A percentile compares a stretch with the other conserved stretches of the same genome.
Conservation (phyloP, 257 asterid species). For the Gardenia jasminoides region DNA sequence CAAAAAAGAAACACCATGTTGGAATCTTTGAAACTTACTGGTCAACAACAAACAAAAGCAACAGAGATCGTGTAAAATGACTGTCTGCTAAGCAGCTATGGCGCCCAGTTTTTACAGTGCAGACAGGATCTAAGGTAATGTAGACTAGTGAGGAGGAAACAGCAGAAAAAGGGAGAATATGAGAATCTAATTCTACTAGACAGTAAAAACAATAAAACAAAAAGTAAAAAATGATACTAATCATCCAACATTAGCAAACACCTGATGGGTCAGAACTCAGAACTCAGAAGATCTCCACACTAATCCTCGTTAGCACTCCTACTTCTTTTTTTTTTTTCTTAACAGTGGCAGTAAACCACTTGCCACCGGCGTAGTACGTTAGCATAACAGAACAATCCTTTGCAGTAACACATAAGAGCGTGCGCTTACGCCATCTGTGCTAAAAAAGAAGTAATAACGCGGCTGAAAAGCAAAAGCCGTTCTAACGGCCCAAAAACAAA, state of each 20-base stretch:
- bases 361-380: slow-evolving; percentile 13
- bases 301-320: background rate
- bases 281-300: slow-evolving; percentile 3
- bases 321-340: background rate
- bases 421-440: background rate
- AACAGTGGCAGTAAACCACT: slow-evolving; percentile 10
- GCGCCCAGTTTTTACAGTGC: background rate
- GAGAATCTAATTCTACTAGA: background rate
- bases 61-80: background rate
- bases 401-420: background rate
- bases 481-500: slow-evolving; percentile 11
- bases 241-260: slow-evolving; percentile 12
- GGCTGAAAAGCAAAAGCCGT: background rate
- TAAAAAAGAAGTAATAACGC: background rate
- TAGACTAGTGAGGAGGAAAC: background rate
- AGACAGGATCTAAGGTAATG: slow-evolving; percentile 6
- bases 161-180: background rate
- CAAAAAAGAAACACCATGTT: background rate
- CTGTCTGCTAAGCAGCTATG: background rate
- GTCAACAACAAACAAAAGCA: slow-evolving; percentile 20
- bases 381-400: slow-evolving; percentile 3
- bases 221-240: background rate
- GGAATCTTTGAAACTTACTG: slow-evolving; percentile 20
- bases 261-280: slow-evolving; percentile 16
- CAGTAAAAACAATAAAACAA: background rate